Evolutionary conservation across 2,329 filamentous ascomycete species (phyloP), one percentile per base, ranked within the genome.

Genomic region (Fusarium drepaniforme): DNA sequence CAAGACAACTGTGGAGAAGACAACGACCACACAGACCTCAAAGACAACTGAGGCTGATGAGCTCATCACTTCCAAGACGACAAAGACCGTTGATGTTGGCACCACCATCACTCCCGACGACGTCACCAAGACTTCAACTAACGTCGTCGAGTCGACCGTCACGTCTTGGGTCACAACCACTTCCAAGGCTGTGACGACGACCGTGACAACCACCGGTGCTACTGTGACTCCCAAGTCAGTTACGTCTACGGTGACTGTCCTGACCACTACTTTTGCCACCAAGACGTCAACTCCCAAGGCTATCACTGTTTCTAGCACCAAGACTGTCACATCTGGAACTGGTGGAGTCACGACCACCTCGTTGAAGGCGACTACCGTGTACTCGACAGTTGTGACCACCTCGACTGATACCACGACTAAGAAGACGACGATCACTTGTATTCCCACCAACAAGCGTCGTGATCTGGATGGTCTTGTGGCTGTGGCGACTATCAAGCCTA

Each of bases 51-150:
- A 74, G 33, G 58, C 67, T 0, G 68, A 77, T 1, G 72, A 77
- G 15, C 75, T 80, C 1, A 65, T 81, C 8, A 84, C 81, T 3
- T 71, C 79, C 46, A 80, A 72, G 9, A 65, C 77, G 1, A 78
- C 80, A 1, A 76, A 76, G 9, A 75, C 78, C 4, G 72, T 81
- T 25, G 78, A 82, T 57, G 78, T 81, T 30, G 81, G 81, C 8
- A 76, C 73, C 2, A 84, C 82, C 3, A 64, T 82, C 56, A 83
- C 82, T 2, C 81, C 81, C 0, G 71, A 67, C 28, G 70, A 77
- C 1, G 74, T 80, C 40, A 79, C 77, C 13, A 64, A 73, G 64
- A 79, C 73, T 2, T 67, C 72, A 18, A 77, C 72, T 6, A 35
- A 73, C 30, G 66, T 76, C 1, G 49, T 57, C 56, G 78, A 67